Evolutionary conservation across 225 moss, liverwort and hornwort genomes (phyloP), one percentile per base, ranked within the genome.

Genomic region (Thuidium tamariscinum): DNA sequence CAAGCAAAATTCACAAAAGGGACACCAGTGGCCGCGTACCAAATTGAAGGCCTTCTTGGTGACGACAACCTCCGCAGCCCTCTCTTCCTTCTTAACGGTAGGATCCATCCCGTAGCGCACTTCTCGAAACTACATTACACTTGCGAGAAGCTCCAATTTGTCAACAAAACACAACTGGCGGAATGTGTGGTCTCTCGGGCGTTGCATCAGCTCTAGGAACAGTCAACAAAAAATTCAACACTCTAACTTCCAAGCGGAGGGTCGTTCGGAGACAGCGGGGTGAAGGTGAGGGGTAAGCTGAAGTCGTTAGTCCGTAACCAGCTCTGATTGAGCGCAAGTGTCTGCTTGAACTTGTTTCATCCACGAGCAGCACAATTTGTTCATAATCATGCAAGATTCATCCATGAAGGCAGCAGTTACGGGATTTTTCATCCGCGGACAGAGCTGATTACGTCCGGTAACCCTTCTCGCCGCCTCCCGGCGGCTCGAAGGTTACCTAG

Each of bases 11-110:
- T 61, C 81, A 22, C 27, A 6, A 4, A 82, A 9, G 3, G 6
- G 23, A 48, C 29, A 71, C 37, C 23, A 82, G 59, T 15, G 36
- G 64, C 51, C 56, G 82, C 80, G 42, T 42, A 90, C 90, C 89
- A 92, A 76, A 80, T 89, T 87, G 82, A 86, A 89, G 61, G 91
- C 92, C 44, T 86, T 91, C 26, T 86, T 77, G 26, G 86, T 89
- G 15, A 89, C 89, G 9, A 91, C 86, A 39, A 89, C 91, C 51
- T 86, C 92, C 85, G 83, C 51, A 36, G 55, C 70, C 76, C 62
- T 82, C 39, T 19, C 90, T 16, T 77, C 72, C 39, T 82, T 77
- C 82, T 82, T 85, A 13, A 46, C 85, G 5, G 27, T 18, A 20
- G 78, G 73, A 42, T 85, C 85, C 90, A 90, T 90, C n/a, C 44